A percentile compares a stretch with the other conserved stretches of the same genome.
Evolutionary conservation across 2,329 filamentous ascomycete genomes (phyloP).

Genomic region (Davidsoniella virescens): DNA sequence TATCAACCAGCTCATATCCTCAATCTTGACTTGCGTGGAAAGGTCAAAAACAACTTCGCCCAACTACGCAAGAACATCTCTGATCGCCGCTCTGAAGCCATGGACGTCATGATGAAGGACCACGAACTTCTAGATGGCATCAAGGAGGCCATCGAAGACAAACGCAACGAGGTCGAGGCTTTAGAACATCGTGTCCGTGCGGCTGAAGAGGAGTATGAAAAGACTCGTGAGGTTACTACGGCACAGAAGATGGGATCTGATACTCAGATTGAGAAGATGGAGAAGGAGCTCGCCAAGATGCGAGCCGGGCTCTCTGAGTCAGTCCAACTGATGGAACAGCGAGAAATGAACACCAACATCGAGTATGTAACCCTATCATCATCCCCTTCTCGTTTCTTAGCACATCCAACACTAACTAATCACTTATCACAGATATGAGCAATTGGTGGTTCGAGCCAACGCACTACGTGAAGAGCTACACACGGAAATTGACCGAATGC

Average conservation of each 20-base stretch:
- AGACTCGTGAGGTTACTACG: constrained; percentile 71
- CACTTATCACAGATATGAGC: constrained; percentile 54
- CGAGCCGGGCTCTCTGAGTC: constrained; percentile 66
- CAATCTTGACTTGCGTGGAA: constrained; percentile 72
- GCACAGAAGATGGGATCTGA: constrained; percentile 81
- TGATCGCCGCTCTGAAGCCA: constrained; percentile 64
- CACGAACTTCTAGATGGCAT: constrained; percentile 87
- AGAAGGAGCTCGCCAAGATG: constrained; percentile 95
- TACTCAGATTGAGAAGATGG: constrained; percentile 94
- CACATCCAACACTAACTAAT: background rate
- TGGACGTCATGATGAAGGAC: constrained; percentile 87
- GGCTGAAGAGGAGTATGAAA: constrained; percentile 86
- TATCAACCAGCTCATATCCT: constrained; percentile 82
- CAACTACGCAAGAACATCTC: constrained; percentile 75
- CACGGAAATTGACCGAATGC: constrained; percentile 85
- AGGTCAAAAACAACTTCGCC: constrained; percentile 64
- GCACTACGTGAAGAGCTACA: constrained; percentile 91
- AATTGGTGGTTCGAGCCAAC: constrained; percentile 70
- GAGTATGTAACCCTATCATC: constrained; percentile 44
- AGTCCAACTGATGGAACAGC: constrained; percentile 81
- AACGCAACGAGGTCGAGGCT: constrained; percentile 79
- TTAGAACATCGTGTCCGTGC: constrained; percentile 75
- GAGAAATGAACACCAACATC: constrained; percentile 91
- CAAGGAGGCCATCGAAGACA: constrained; percentile 94
- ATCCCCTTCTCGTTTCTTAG: background rate